Conservation (phyloP, 169 alveolate genomes). For the Blepharisma undulans region DNA sequence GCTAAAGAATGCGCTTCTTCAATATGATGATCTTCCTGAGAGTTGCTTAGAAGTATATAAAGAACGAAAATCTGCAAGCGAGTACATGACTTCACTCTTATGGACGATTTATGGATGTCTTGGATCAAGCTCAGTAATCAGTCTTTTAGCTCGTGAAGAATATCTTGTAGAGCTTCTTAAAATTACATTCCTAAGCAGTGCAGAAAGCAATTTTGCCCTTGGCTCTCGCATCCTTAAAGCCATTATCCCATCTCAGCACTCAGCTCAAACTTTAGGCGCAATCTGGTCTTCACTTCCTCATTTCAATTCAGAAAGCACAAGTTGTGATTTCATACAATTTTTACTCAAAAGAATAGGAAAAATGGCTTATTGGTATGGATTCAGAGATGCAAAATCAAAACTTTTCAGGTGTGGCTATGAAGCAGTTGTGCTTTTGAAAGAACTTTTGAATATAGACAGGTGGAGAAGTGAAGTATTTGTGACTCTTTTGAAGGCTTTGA, state of each 20-base stretch:
- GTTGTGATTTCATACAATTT: neutral
- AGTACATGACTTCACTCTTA: constrained; percentile 7
- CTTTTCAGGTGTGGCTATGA: constrained; percentile 3
- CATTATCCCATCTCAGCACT: constrained; percentile 10
- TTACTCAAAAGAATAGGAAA: neutral
- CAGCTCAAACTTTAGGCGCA: constrained; percentile 2
- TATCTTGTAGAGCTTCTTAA: neutral
- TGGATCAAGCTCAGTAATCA: neutral
- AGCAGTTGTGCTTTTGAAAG: neutral
- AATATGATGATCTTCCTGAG: constrained; percentile 1
- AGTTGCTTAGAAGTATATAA: neutral
- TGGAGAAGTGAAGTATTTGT: constrained; percentile 8
- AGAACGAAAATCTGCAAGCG: neutral
- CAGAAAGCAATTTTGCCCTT: neutral
- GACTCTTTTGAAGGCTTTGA: neutral
- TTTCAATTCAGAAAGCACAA: neutral
- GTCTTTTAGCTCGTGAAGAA: neutral
- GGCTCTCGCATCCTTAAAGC: neutral
- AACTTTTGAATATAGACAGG: neutral
- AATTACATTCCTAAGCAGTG: neutral
- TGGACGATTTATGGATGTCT: constrained; percentile 24
- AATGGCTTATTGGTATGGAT: neutral
- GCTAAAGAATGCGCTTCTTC: neutral
- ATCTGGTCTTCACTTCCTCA: neutral
- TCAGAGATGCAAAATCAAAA: neutral